These are phyloP conservation scores for Angomonas ambiguus DNA, from an alignment of 208 protist genomes.

Conservation along the genomic window DNA sequence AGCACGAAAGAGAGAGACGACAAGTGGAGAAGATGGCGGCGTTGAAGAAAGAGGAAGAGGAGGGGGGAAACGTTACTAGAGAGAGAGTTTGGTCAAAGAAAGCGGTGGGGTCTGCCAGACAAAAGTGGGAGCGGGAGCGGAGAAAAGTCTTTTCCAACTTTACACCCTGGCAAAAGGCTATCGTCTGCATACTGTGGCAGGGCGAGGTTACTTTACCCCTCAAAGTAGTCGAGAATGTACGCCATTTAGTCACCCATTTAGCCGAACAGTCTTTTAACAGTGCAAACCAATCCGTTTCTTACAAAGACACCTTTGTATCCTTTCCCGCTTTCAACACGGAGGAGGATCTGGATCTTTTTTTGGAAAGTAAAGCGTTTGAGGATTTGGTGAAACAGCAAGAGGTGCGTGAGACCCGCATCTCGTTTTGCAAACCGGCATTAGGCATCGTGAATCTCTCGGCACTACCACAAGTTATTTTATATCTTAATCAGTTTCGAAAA, in stretches of 20 bases:
- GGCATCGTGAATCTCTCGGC: slow-evolving; percentile 64
- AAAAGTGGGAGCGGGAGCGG: slow-evolving; percentile 30
- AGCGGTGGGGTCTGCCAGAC: neutral
- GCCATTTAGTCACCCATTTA: slow-evolving; percentile 21
- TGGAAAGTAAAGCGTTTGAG: slow-evolving; percentile 34
- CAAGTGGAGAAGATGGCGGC: slow-evolving; percentile 12
- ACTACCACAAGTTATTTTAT: slow-evolving; percentile 46
- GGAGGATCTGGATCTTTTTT: slow-evolving; percentile 34
- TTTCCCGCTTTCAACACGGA: slow-evolving; percentile 9
- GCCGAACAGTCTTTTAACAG: slow-evolving; percentile 14
- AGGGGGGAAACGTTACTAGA: too few relatives aligned
- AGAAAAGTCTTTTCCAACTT: slow-evolving; percentile 40
- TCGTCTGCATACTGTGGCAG: slow-evolving; percentile 74
- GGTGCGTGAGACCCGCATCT: slow-evolving; percentile 27
- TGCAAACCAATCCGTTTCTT: neutral
- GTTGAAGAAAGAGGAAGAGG: slow-evolving; percentile 11
- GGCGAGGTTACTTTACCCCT: slow-evolving; percentile 27
- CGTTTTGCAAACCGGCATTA: slow-evolving; percentile 34
- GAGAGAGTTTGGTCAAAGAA: neutral
- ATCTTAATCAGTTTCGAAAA: slow-evolving; percentile 30
- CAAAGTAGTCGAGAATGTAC: slow-evolving; percentile 47
- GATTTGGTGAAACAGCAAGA: slow-evolving; percentile 30
- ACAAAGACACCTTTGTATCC: neutral
- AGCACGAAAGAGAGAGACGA: slow-evolving; percentile 8
- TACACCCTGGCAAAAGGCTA: slow-evolving; percentile 57